Evolutionary conservation across 768 basidiomycete species (phyloP).

Genomic region (Cubamyces sp.): DNA sequence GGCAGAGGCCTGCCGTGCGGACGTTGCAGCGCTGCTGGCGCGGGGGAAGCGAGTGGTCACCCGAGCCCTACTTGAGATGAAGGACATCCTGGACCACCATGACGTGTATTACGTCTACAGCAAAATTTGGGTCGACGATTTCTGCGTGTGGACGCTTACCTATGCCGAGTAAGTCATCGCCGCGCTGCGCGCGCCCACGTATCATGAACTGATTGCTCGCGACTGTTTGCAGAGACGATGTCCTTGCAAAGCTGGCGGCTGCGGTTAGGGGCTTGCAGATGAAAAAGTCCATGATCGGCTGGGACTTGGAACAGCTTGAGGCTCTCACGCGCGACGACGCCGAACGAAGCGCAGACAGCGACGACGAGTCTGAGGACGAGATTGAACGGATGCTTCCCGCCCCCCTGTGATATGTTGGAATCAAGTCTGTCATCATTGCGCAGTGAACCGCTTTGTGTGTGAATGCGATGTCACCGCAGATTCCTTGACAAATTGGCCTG

Average conservation of each 20-base stretch:
- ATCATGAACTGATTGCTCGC: neutral
- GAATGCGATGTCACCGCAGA: too few species aligned
- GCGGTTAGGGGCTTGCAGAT: conserved; percentile 47
- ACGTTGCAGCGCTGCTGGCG: conserved; percentile 60
- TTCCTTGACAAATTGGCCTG: too few species aligned
- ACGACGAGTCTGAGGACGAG: conserved; percentile 56
- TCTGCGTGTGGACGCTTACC: conserved; percentile 78
- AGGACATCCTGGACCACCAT: conserved; percentile 75
- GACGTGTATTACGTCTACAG: conserved; percentile 89
- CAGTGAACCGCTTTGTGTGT: too few species aligned
- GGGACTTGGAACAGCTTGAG: conserved; percentile 75
- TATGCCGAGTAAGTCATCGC: conserved; percentile 61
- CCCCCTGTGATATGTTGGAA: conserved; percentile 1
- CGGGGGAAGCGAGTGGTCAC: conserved; percentile 65
- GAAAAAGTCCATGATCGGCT: conserved; percentile 61
- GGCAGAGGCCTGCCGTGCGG: conserved; percentile 67
- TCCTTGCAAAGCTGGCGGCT: conserved; percentile 50
- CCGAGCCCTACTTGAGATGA: conserved; percentile 73
- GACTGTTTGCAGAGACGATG: conserved; percentile 53
- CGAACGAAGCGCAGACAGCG: conserved; percentile 62
- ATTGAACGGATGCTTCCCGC: conserved; percentile 36
- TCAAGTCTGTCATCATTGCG: neutral
- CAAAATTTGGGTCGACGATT: conserved; percentile 86
- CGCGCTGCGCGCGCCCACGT: neutral
- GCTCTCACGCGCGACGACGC: conserved; percentile 45